These are phyloP conservation scores for Acacia confusa DNA, from an alignment of 306 rosid genomes.

Conservation along the genomic window DNA sequence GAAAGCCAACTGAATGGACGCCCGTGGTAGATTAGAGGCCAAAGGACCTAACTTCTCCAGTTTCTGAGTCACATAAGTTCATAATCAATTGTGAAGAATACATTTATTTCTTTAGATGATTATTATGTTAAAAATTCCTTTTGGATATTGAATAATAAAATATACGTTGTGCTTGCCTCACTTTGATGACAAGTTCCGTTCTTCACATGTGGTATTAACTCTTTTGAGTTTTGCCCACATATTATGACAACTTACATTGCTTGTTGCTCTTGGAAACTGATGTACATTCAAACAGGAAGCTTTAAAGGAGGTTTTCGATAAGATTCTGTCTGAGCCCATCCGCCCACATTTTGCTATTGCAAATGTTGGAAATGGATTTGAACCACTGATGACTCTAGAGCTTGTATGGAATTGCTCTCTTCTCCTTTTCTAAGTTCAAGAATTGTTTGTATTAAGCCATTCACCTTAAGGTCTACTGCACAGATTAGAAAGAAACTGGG, in stretches of 20 bases:
- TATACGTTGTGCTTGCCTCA: background rate
- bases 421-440: background rate
- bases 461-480: constrained; percentile 17
- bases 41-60: background rate
- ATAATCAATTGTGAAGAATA: background rate
- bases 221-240: background rate
- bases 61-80: background rate
- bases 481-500: constrained; percentile 57
- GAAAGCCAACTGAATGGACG: background rate
- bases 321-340: constrained; percentile 70
- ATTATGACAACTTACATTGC: background rate
- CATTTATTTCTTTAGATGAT: background rate
- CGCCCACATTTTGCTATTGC: constrained; percentile 69
- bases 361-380: constrained; percentile 55
- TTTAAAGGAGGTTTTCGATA: constrained; percentile 54
- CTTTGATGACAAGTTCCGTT: background rate
- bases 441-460: constrained; percentile 11
- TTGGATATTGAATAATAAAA: background rate
- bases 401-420: constrained; percentile 44
- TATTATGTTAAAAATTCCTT: background rate
- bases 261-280: background rate
- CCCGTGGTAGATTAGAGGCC: background rate
- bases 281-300: constrained; percentile 50
- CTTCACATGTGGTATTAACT: background rate
- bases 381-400: constrained; percentile 23